Base-by-base conservation (phyloP, 2,329 filamentous ascomycete species). In the Ascochyta viciae-villosae region DNA sequence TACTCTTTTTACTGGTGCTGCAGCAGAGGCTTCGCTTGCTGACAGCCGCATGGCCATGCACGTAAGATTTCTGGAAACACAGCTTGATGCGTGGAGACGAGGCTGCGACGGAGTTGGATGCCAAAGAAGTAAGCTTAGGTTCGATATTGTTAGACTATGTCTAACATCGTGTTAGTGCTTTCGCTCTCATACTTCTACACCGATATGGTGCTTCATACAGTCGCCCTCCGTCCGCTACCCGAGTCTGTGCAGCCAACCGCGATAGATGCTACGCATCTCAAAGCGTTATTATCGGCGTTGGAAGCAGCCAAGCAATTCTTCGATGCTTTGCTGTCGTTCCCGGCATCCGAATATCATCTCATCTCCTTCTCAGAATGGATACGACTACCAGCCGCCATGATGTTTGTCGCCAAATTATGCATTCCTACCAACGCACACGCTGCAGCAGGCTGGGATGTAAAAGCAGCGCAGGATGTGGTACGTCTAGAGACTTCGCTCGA, bases 281-380 rank as follows among this genome's bases (percentile, higher is more conserved):
- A 68, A 38, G 57, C 67, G 3, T 33, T 74, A 3, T 58, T 69
- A 22, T 63, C 66, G 2, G 53, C 66, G 6, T 60, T 75, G 0
- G 89, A 89, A 73, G 91, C 94, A 67, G 87, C 89, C 3, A 80
- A 81, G 56, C 82, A 87, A 38, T 84, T 87, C 3, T 85, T 94
- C 33, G 87, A 91, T 73, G 80, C 87, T 58, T 85, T 95, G 27
- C 82, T 94, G 4, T 84, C 83, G 23, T 83, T 92, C 22, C 83
- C 86, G 4, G 92, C 89, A n/a, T 91, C 64, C 0, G 63, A 72
- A 4, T 74, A 74, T 43, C 61, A 72, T 45, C 53, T 71, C 1
- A 55, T 75, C 12, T 68, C 72, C 3, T 74, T 74, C 29, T 57
- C 66, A 7, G 72, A 74, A 35, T 75, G 72, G 72, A 70, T 70